phyloP scores from a whole-genome alignment of 768 basidiomycete genomes.

The Leccinum disarticulatum region DNA sequence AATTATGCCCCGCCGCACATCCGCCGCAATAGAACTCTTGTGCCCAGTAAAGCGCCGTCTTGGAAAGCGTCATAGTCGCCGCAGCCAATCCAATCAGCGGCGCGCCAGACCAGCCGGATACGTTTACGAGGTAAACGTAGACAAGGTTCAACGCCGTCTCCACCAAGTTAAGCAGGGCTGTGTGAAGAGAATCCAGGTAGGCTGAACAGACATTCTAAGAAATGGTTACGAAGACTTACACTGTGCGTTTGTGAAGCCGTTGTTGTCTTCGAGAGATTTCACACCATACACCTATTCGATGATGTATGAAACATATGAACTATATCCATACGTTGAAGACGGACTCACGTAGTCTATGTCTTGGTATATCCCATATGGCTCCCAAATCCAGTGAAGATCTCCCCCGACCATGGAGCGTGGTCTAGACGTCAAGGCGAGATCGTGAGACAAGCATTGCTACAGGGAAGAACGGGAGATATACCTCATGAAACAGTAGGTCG shows the following conservation, averaged over 20 bases:
- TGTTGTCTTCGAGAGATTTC: slow-evolving; percentile 56
- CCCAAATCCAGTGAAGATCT: slow-evolving; percentile 91
- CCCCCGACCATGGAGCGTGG: slow-evolving; percentile 87
- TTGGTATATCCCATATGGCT: slow-evolving; percentile 77
- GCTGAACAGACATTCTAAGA: neutral
- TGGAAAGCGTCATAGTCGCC: slow-evolving; percentile 77
- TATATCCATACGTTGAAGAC: neutral
- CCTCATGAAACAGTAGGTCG: slow-evolving; percentile 79
- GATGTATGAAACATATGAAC: slow-evolving; percentile 26
- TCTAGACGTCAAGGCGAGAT: slow-evolving; percentile 36
- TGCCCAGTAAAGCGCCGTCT: slow-evolving; percentile 79
- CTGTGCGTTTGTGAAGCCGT: slow-evolving; percentile 87
- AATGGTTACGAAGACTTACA: slow-evolving; percentile 42
- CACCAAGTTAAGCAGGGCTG: slow-evolving; percentile 76
- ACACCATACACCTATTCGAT: slow-evolving; percentile 66
- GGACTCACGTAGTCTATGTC: slow-evolving; percentile 48
- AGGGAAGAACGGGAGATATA: slow-evolving; percentile 19
- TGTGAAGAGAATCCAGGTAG: neutral
- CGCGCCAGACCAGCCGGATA: slow-evolving; percentile 59
- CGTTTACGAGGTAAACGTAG: slow-evolving; percentile 77
- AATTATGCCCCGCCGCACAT: slow-evolving; percentile 78
- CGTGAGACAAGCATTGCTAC: neutral
- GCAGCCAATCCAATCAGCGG: slow-evolving; percentile 73
- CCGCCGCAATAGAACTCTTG: slow-evolving; percentile 79
- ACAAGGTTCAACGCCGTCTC: slow-evolving; percentile 73